phyloP scores from a whole-genome alignment of 768 basidiomycete genomes.

The Cystofilobasidium capitatum region DNA sequence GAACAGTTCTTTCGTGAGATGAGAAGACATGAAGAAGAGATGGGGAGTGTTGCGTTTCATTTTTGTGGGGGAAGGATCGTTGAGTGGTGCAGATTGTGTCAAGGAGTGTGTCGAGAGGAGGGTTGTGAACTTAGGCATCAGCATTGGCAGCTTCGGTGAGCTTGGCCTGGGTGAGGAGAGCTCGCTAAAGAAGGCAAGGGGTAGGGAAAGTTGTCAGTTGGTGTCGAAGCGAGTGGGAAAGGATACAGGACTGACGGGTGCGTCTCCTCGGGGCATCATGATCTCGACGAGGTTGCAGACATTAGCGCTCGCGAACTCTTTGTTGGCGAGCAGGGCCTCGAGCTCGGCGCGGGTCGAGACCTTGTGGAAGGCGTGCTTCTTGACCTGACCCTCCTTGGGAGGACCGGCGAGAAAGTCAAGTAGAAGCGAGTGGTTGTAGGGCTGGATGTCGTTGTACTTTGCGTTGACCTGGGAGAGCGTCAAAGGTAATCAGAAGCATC shows the following conservation, averaged over 20 bases:
- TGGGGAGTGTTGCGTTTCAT: too few relatives aligned
- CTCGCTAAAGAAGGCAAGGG: slow-evolving; percentile 7
- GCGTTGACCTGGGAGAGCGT: too few relatives aligned
- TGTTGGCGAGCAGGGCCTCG: slow-evolving; percentile 54
- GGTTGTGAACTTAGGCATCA: not conserved
- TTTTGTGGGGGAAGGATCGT: too few relatives aligned
- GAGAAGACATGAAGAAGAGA: too few relatives aligned
- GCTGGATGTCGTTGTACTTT: slow-evolving; percentile 72
- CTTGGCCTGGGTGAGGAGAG: slow-evolving; percentile 39
- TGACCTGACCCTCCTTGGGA: slow-evolving; percentile 2
- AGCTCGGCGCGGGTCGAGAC: slow-evolving; percentile 61
- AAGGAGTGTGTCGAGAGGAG: not conserved
- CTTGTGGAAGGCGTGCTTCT: slow-evolving; percentile 48
- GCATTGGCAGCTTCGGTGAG: slow-evolving; percentile 36
- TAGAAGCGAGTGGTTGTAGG: slow-evolving; percentile 48
- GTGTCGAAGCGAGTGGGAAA: not conserved
- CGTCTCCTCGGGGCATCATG: slow-evolving; percentile 39
- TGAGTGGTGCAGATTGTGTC: too few relatives aligned
- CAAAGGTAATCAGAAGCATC: not conserved
- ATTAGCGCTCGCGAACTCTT: slow-evolving; percentile 53
- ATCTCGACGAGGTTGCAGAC: slow-evolving; percentile 46
- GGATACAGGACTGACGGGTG: slow-evolving; percentile 27
- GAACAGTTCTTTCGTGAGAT: too few relatives aligned
- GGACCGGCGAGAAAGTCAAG: slow-evolving; percentile 50
- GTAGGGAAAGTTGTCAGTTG: not conserved